These are phyloP conservation scores for Trichosporon asahii DNA, from an alignment of 1,284 basidiomycete species.

Conservation along the genomic window DNA sequence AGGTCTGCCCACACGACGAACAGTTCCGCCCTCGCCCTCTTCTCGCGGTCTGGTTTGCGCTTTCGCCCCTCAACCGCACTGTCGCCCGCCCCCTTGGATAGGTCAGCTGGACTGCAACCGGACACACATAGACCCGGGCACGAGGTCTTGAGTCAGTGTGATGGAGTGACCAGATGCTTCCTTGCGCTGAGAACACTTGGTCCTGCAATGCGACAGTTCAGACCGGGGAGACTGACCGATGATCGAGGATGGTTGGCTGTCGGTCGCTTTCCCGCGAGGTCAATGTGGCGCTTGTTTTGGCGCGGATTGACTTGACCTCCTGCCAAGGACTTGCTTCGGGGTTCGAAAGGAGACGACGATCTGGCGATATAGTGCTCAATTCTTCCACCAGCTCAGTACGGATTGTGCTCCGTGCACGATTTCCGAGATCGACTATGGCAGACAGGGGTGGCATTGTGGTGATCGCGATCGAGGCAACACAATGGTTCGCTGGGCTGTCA, in stretches of 20 bases:
- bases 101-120: neutral
- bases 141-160: neutral
- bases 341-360: too few species aligned
- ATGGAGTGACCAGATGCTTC: neutral
- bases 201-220: too few species aligned
- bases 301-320: too few species aligned
- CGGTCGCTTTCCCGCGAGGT: neutral
- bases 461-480: neutral
- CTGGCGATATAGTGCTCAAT: too few species aligned
- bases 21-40: too few species aligned
- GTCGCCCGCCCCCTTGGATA: neutral
- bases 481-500: too few species aligned
- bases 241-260: neutral
- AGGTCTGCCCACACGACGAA: neutral
- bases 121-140: neutral
- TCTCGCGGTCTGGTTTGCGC: neutral
- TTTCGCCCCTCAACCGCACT: neutral
- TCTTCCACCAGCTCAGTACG: too few species aligned
- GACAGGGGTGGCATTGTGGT: neutral
- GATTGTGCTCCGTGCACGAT: neutral
- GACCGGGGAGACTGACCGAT: neutral
- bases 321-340: too few species aligned
- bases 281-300: neutral
- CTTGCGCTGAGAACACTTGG: neutral
- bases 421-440: neutral